phyloP scores from a whole-genome alignment of 2,329 filamentous ascomycete genomes.

The Xylariaceae sp. region DNA sequence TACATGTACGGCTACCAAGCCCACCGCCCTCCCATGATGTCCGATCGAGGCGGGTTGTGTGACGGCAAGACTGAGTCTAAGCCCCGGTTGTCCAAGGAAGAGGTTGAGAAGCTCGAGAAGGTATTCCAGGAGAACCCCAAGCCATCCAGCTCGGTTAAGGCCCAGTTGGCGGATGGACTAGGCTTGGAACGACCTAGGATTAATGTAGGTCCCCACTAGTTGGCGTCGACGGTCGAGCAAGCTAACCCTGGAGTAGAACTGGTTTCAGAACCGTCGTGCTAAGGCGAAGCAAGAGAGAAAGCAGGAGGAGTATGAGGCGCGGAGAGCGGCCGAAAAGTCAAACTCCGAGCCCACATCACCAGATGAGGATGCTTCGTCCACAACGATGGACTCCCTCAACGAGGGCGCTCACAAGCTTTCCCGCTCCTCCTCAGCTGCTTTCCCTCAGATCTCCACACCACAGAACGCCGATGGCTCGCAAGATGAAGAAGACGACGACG shows the following conservation, averaged over 20 bases:
- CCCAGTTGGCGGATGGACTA: conserved; percentile 56
- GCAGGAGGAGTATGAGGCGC: conserved; percentile 45
- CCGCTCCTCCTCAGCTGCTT: conserved; percentile 36
- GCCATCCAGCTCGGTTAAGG: conserved; percentile 57
- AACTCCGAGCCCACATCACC: conserved; percentile 34
- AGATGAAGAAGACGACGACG: conserved; percentile 22
- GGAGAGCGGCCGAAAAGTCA: conserved; percentile 36
- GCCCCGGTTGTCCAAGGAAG: conserved; percentile 63
- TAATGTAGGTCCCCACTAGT: conserved; percentile 43
- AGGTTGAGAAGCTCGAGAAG: conserved; percentile 64
- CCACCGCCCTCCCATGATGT: conserved; percentile 24
- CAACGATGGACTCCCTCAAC: conserved; percentile 23
- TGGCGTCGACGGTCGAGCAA: background rate
- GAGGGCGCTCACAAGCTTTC: conserved; percentile 32
- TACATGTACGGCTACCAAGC: conserved; percentile 31
- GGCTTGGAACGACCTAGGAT: conserved; percentile 59
- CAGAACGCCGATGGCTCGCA: conserved; percentile 17
- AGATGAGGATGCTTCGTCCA: conserved; percentile 21
- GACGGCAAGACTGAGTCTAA: conserved; percentile 38
- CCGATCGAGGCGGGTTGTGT: conserved; percentile 24
- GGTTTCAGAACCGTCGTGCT: conserved; percentile 63
- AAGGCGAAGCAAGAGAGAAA: conserved; percentile 61
- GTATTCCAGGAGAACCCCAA: conserved; percentile 62
- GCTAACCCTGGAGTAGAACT: conserved; percentile 47
- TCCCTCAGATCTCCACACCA: conserved; percentile 29